A percentile compares a stretch with the other conserved stretches of the same genome.
Evolutionary conservation across 352 stramenopile species (phyloP).

Genomic region (Globisporangium splendens): DNA sequence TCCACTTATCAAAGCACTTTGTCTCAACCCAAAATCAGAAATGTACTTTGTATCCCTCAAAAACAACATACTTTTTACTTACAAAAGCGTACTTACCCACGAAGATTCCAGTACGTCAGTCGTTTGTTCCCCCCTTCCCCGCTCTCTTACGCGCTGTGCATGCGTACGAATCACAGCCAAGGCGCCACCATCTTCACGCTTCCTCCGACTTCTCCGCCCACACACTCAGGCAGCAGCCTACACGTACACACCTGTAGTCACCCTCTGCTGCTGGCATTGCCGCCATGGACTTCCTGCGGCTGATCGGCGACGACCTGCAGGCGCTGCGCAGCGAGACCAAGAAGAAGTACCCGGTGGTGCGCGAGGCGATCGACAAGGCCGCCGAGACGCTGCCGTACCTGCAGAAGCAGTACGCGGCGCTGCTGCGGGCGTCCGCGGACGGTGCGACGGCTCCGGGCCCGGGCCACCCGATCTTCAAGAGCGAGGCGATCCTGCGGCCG

Average conservation of each 20-base stretch:
- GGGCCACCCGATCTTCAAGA: constrained; percentile 91
- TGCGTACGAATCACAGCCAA: too few species aligned
- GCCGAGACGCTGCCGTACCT: constrained; percentile 91
- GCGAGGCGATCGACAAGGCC: constrained; percentile 94
- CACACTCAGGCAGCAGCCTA: too few species aligned
- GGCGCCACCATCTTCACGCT: too few species aligned
- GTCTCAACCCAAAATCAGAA: too few species aligned
- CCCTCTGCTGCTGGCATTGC: too few species aligned
- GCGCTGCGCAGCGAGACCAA: constrained; percentile 80
- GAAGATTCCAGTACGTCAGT: too few species aligned
- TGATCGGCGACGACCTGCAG: constrained; percentile 87
- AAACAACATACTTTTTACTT: too few species aligned
- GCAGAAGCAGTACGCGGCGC: constrained; percentile 93
- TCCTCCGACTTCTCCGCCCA: background rate
- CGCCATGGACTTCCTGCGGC: constrained; percentile 90
- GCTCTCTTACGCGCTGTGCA: too few species aligned
- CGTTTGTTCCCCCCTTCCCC: too few species aligned
- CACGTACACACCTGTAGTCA: background rate
- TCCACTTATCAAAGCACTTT: too few species aligned
- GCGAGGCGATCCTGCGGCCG: constrained; percentile 93
- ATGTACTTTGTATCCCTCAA: too few species aligned
- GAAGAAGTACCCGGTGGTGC: constrained; percentile 92
- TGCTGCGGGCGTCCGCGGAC: constrained; percentile 41
- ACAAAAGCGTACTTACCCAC: too few species aligned
- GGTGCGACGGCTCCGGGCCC: constrained; percentile 75